Conservation (phyloP, 73 alveolate genomes). For the Tetrahymena elliotti region DNA sequence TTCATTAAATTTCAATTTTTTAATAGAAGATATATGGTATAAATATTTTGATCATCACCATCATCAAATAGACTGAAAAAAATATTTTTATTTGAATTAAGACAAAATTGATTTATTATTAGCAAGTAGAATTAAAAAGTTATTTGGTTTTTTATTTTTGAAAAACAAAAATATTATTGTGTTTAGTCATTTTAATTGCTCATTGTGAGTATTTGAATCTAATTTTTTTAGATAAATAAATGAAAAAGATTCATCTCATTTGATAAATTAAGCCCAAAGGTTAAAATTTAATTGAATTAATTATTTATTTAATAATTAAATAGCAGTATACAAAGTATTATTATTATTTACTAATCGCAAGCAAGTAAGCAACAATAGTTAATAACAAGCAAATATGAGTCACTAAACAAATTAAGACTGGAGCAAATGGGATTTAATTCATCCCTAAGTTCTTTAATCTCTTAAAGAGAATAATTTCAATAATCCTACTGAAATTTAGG, state of each 20-base stretch:
- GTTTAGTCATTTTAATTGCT: neutral
- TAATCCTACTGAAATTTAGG: constrained; percentile 24
- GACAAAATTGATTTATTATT: no score
- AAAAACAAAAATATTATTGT: neutral
- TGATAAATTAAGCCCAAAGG: neutral
- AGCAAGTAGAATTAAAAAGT: neutral
- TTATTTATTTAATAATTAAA: neutral
- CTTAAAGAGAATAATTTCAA: constrained; percentile 2
- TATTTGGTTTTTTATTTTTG: neutral
- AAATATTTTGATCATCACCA: no score
- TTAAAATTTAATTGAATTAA: neutral
- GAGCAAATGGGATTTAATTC: constrained; percentile 31
- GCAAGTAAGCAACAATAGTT: neutral
- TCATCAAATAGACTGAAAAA: no score
- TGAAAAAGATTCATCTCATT: neutral
- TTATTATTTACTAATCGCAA: neutral
- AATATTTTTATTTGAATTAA: no score
- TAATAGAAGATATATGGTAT: no score
- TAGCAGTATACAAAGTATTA: neutral
- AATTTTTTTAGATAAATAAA: neutral
- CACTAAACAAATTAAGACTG: constrained; percentile 4
- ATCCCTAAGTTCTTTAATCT: neutral
- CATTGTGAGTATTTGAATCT: neutral
- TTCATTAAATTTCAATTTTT: no score
- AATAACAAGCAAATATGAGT: neutral